Evolutionary conservation across 1,139 yeast species (phyloP).

Genomic region (Scheffersomyces insectosa): DNA sequence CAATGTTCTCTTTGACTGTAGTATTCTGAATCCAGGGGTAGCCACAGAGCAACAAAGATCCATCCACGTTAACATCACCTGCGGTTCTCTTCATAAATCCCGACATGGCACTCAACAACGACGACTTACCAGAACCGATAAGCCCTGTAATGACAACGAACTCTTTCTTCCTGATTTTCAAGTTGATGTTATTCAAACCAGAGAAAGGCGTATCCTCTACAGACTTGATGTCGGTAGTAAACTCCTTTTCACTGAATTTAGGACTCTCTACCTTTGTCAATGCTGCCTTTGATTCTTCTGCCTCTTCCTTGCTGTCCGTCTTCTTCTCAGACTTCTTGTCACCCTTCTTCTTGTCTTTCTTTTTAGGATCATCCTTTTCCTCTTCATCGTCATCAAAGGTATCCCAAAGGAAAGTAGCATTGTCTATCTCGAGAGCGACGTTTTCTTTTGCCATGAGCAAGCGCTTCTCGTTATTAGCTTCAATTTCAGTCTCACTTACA

Average conservation of each 20-base stretch:
- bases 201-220: constrained; percentile 9
- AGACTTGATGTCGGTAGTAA: constrained; percentile 6
- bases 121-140: constrained; percentile 72
- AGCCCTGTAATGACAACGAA: constrained; percentile 67
- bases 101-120: constrained; percentile 59
- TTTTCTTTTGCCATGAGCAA: constrained; percentile 21
- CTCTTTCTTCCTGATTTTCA: constrained; percentile 55
- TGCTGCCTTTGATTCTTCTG: constrained; percentile 12
- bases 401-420: constrained; percentile 42
- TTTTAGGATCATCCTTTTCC: constrained; percentile 4
- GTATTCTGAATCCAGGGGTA: constrained; percentile 85
- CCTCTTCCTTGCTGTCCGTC: constrained; percentile 5
- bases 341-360: constrained; percentile 7
- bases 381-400: constrained; percentile 29
- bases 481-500: constrained; percentile 2
- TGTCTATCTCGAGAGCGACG: constrained; percentile 21
- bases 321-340: constrained; percentile 4
- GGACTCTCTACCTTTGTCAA: constrained; percentile 6
- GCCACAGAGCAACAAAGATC: constrained; percentile 45
- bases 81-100: constrained; percentile 56
- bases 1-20: constrained; percentile 71
- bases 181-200: constrained; percentile 35
- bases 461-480: constrained; percentile 12
- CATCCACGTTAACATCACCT: constrained; percentile 53
- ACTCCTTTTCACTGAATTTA: constrained; percentile 6